phyloP scores from a whole-genome alignment of 192 early-diverging fungal genomes.

The Tieghemiomyces parasiticus region DNA sequence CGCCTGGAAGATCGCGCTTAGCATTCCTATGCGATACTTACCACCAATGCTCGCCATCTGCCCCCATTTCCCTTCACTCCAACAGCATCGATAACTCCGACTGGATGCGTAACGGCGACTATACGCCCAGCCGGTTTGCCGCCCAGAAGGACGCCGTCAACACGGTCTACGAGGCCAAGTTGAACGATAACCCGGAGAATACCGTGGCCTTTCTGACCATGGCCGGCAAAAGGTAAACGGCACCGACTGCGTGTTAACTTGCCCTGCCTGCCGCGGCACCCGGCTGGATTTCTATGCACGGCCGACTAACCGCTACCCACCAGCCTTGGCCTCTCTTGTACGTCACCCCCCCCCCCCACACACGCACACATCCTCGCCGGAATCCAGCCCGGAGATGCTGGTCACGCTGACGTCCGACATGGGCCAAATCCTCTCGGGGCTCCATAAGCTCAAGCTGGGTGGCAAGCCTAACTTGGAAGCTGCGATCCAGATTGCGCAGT shows the following conservation, averaged over 20 bases:
- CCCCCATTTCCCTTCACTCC: background rate
- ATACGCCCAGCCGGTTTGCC: conserved; percentile 81
- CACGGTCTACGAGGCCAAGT: conserved; percentile 81
- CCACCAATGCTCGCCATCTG: background rate
- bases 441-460: conserved; percentile 64
- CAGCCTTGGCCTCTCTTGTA: too few species aligned
- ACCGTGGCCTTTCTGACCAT: conserved; percentile 90
- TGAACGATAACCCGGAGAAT: conserved; percentile 85
- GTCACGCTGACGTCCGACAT: conserved; percentile 82
- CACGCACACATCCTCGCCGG: too few species aligned
- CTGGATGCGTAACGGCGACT: conserved; percentile 98
- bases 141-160: conserved; percentile 91
- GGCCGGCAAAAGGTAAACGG: conserved; percentile 68
- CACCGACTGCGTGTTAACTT: too few species aligned
- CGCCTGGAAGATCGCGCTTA: background rate
- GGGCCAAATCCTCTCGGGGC: conserved; percentile 76
- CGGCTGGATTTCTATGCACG: too few species aligned
- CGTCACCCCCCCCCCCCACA: too few species aligned
- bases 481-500: conserved; percentile 92
- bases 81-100: conserved; percentile 87
- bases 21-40: background rate
- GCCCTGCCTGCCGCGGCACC: too few species aligned
- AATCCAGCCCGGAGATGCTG: conserved; percentile 79
- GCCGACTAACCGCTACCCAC: too few species aligned
- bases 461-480: conserved; percentile 63